A percentile compares a stretch with the other conserved stretches of the same genome.
phyloP scores from a whole-genome alignment of 257 asterid genomes.

The Scutellaria baicalensis region DNA sequence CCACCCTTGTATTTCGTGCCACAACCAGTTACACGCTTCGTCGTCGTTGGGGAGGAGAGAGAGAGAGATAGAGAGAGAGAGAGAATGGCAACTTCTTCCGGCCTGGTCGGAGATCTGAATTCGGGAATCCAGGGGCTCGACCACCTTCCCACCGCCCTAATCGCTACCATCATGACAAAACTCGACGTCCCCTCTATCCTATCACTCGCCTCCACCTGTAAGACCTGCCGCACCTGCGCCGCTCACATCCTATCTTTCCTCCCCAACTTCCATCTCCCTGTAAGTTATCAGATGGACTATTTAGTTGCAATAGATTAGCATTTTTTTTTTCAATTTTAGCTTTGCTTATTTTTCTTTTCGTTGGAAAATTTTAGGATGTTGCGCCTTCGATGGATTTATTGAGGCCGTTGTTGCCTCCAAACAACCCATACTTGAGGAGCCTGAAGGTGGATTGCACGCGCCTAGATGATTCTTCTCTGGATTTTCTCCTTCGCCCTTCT shows the following conservation, averaged over 20 bases:
- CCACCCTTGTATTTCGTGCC: conserved; percentile 18
- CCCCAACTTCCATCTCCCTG: conserved; percentile 71
- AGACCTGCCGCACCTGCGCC: conserved; percentile 60
- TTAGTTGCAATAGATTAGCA: neutral
- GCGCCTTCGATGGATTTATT: conserved; percentile 60
- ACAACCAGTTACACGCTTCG: neutral
- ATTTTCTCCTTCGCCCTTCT: conserved; percentile 50
- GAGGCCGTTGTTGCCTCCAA: conserved; percentile 56
- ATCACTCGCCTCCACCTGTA: conserved; percentile 86
- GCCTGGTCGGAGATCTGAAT: conserved; percentile 14
- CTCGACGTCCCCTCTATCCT: conserved; percentile 75
- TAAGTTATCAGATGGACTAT: conserved; percentile 18
- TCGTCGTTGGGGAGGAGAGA: neutral
- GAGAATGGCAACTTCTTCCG: conserved; percentile 40
- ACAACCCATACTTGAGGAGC: conserved; percentile 61
- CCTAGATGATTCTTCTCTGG: conserved; percentile 73
- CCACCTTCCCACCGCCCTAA: conserved; percentile 63
- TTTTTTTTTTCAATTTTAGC: neutral
- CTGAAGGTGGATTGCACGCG: conserved; percentile 77
- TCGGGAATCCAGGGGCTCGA: conserved; percentile 32
- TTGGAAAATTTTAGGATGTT: conserved; percentile 41
- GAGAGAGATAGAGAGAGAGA: neutral
- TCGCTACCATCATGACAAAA: conserved; percentile 78
- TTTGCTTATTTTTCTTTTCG: neutral
- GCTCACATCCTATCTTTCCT: conserved; percentile 50